Percentiles rank a stretch among this genome's conserved stretches.
Evolutionary conservation across 371 early-diverging fungal species (phyloP).

Genomic region (Mortierella sp.): DNA sequence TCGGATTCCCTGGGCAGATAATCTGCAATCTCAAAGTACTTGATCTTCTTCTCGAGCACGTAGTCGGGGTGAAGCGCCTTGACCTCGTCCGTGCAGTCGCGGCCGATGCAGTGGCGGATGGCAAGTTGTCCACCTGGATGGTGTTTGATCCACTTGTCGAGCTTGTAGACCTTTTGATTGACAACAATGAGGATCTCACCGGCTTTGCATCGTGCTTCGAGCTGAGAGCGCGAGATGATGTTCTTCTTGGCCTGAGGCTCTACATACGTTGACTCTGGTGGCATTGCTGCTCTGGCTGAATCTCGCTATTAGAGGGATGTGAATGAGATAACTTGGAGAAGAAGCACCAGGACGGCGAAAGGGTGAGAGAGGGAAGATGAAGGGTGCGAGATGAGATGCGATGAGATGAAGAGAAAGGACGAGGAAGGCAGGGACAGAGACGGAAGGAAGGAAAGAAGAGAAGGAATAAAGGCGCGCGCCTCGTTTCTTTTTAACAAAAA

Average conservation of each 20-base stretch:
- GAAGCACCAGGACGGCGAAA: slow-evolving; percentile 1
- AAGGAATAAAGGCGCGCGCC: slow-evolving; percentile 6
- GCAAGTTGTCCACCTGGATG: slow-evolving; percentile 96
- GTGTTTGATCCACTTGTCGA: slow-evolving; percentile 81
- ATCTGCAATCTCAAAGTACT: slow-evolving; percentile 80
- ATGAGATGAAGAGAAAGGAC: slow-evolving; percentile 11
- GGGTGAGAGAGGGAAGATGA: background rate
- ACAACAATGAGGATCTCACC: slow-evolving; percentile 81
- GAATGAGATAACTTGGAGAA: background rate
- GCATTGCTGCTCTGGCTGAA: slow-evolving; percentile 16
- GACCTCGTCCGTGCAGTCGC: slow-evolving; percentile 93
- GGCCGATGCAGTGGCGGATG: slow-evolving; percentile 85
- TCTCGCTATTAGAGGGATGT: background rate
- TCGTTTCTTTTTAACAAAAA: too few relatives aligned
- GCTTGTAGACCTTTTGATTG: slow-evolving; percentile 86
- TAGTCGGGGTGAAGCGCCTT: slow-evolving; percentile 88
- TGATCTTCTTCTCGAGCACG: slow-evolving; percentile 80
- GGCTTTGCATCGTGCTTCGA: slow-evolving; percentile 53
- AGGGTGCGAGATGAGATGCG: background rate
- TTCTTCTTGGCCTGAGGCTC: slow-evolving; percentile 45
- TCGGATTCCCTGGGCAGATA: slow-evolving; percentile 55
- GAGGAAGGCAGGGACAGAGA: slow-evolving; percentile 7
- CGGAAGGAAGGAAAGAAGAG: slow-evolving; percentile 16
- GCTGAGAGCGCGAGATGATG: slow-evolving; percentile 44
- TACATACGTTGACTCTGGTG: slow-evolving; percentile 53